Evolutionary conservation across 306 rosid species (phyloP), one percentile per base, ranked within the genome.

Genomic region (Vigna nakashimae): DNA sequence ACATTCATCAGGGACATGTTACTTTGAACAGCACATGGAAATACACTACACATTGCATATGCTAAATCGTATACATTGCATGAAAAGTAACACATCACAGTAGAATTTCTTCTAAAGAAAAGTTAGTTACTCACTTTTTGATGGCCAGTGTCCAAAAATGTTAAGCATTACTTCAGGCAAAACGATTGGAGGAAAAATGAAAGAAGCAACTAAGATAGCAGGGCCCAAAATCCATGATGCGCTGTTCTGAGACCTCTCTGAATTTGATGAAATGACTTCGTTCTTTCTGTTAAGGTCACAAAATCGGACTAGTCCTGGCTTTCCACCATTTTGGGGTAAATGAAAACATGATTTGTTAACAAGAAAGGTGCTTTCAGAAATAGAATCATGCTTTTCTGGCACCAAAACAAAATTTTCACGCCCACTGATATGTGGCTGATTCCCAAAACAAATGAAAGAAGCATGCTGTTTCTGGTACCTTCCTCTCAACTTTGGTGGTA

Each of bases 131-230:
- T 60, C 20, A 60, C 97, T 0, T 26, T 26, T 26, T 91, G 89
- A 84, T 81, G 93, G 66, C 26, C 97, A 92, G 84, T 92, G 92
- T 87, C 91, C 99, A 83, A 85, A 92, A 76, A 86, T 60, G 58
- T 16, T 7, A 86, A 74, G 50, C 92, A 95, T 86, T 32, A 91
- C 49, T 87, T 79, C 80, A 48, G 96, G 96, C 73, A 95, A 73
- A 84, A 88, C 81, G 32, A 89, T 89, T 1, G 96, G 90, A 32
- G 99, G 99, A 77, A 89, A 86, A 80, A 95, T 76, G 86, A 95
- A 95, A 64, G 99, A 95, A 74, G 94, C 90, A 63, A 91, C 92
- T n/a, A 95, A 94, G 72, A 92, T 84, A 17, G 92, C 85, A 22
- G 99, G 99, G 65, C 96, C 98, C 4, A 86, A 32, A 73, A 92